Percentiles rank a stretch among this genome's conserved stretches.
Conservation (phyloP, 306 rosid genomes). For the Cicer yamashitae region DNA sequence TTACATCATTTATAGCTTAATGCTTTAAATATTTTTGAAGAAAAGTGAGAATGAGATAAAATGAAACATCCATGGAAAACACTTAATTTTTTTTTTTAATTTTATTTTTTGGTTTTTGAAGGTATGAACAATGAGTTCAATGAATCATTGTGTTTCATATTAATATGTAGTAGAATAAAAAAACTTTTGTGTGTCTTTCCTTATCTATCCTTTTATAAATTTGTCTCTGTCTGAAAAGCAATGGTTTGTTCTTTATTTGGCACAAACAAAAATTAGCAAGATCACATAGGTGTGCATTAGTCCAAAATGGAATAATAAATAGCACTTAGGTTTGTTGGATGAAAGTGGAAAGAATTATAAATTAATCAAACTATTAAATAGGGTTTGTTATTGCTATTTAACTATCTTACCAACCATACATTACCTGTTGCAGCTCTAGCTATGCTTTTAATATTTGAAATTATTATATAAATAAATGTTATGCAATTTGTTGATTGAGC, state of each 20-base stretch:
- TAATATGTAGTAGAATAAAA: too few species aligned
- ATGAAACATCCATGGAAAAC: too few species aligned
- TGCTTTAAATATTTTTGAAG: too few species aligned
- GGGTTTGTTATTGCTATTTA: slow-evolving; percentile 5
- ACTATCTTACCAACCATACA: slow-evolving; percentile 31
- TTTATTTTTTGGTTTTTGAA: too few species aligned
- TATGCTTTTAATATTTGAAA: slow-evolving; percentile 15
- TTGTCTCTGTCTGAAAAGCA: neutral
- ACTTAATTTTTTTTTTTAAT: too few species aligned
- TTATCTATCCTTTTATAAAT: too few species aligned
- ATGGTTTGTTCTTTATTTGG: neutral
- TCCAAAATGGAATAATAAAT: neutral
- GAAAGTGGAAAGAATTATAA: neutral
- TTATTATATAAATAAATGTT: neutral
- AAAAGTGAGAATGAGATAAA: too few species aligned
- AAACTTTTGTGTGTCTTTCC: too few species aligned
- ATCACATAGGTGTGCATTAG: slow-evolving; percentile 18
- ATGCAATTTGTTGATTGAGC: neutral
- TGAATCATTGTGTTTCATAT: too few species aligned
- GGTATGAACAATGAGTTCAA: too few species aligned
- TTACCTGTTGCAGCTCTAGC: neutral
- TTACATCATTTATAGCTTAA: too few species aligned
- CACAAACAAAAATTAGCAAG: neutral
- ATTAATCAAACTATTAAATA: slow-evolving; percentile 11
- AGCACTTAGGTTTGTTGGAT: slow-evolving; percentile 27